Base-by-base conservation (phyloP, 148 eudicot species). In the Nepenthes mirabilis region DNA sequence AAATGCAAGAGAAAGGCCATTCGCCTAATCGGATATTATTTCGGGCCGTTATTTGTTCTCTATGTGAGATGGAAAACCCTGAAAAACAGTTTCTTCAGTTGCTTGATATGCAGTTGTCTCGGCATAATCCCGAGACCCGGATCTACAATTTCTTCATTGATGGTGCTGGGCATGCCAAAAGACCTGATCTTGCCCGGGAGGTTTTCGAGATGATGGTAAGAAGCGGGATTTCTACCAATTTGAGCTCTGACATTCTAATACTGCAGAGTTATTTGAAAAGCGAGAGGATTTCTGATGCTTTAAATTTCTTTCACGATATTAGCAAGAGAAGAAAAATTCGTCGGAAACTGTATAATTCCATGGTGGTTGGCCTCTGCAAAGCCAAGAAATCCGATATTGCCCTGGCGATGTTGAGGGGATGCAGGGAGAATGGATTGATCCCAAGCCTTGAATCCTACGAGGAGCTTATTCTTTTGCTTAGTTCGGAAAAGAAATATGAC, bases 1-100 rank as follows among this genome's bases (percentile, higher is more conserved):
- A 88, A 70, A 91, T 91, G 98, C 96, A 88, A 88, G 90, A 80
- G 67, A 91, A 75, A 65, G 96, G 94, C 58, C 73, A 81, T 67
- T 33, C 47, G 34, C 81, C 84, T 9, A 45, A 62, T 10, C 64
- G 65, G 35, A 64, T 11, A 73, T 56, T 88, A 66, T 76, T 74
- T 64, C 82, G 74, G 70, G 50, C 67, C 6, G 94, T 86, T 14
- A 73, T 88, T 49, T 47, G 53, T 40, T 59, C 71, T 64, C 56
- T 88, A 43, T 74, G 79, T 68, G 56, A 69, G 9, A 79, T 73
- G 85, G 85, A 83, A 52, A 67, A 79, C 66, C 62, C 82, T 33
- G 87, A 82, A 64, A 71, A 68, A 66, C 77, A 69, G 34, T 82
- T 82, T 67, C 60, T 71, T 47, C 75, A 73, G 58, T 75, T 91